Evolutionary conservation across 306 rosid species (phyloP), one percentile per base, ranked within the genome.

Genomic region (Abrus precatorius): DNA sequence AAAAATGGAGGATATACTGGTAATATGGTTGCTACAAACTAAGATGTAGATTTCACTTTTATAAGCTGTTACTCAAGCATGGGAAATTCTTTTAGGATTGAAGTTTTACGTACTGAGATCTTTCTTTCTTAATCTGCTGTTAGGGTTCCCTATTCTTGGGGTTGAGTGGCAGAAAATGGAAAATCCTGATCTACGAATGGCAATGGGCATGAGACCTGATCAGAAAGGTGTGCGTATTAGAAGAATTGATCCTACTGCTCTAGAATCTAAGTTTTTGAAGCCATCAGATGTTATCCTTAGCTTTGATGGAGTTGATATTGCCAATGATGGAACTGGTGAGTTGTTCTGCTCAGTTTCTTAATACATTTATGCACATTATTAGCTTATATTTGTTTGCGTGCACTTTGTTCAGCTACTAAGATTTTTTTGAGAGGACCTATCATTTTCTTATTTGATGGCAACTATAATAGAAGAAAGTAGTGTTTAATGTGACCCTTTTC

Each of bases 81-180:
- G 47, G 59, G 41, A 64, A 69, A n/a, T 2, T 1, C 30, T 47
- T 20, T 6, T 11, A 56, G 49, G 34, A 28, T 63, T 56, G 69
- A 71, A 65, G 34, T 59, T 57, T 76, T 80, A 72, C 75, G n/a
- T 59, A 10, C 52, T 72, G 43, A 20, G 69, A 70, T 11, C 5
- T 9, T 62, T 64, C 55, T 72, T 67, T 80, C 57, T 78, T 40
- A 12, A 49, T 66, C 32, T 83, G 74, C 41, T 81, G 61, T 38
- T 49, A 95, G 99, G 99, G 65, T 93, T 96, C 87, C 99, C 98
- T 69, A 86, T 92, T 83, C 99, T 96, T 63, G 95, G 97, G 68
- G 86, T 96, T 77, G 98, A 96, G 91, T 96, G 99, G 97, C 99
- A 96, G 90, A 96, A 96, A 82, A 93, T 93, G 97, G 98, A 93